phyloP scores from a whole-genome alignment of 208 protist species.

The Naegleria gruberi region DNA sequence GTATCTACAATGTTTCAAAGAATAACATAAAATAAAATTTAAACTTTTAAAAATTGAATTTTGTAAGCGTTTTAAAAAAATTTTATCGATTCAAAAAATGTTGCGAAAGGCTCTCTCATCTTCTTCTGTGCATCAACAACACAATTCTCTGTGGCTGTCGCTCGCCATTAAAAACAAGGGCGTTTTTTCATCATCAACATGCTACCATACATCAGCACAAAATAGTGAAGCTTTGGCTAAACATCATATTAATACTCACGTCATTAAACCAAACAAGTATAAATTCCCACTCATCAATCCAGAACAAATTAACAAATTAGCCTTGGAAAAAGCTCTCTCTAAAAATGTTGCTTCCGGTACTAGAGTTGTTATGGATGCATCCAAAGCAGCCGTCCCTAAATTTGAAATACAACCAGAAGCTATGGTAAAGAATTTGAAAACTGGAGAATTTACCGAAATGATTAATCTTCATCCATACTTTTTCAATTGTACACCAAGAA shows the following conservation, averaged over 20 bases:
- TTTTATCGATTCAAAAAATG: background rate
- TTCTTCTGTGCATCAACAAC: background rate
- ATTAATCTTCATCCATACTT: conserved; percentile 19
- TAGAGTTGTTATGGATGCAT: background rate
- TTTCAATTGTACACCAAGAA: conserved; percentile 20
- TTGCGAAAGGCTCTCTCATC: background rate
- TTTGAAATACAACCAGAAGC: background rate
- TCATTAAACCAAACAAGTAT: background rate
- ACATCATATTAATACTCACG: background rate
- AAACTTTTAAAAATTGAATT: too few species aligned
- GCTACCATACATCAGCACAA: background rate
- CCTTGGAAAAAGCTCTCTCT: background rate
- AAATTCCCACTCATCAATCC: background rate
- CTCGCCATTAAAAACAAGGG: too few species aligned
- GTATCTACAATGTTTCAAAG: too few species aligned
- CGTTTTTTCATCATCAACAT: too few species aligned
- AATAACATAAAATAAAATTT: too few species aligned
- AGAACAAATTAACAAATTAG: background rate
- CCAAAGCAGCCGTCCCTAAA: background rate
- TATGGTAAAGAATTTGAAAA: background rate
- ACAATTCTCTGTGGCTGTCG: too few species aligned
- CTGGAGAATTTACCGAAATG: background rate
- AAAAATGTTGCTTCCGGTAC: background rate
- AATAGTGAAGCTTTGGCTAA: background rate
- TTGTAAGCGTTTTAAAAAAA: too few species aligned